These are phyloP conservation scores for Phytopythium sindhum DNA, from an alignment of 352 stramenopile genomes.

Conservation along the genomic window DNA sequence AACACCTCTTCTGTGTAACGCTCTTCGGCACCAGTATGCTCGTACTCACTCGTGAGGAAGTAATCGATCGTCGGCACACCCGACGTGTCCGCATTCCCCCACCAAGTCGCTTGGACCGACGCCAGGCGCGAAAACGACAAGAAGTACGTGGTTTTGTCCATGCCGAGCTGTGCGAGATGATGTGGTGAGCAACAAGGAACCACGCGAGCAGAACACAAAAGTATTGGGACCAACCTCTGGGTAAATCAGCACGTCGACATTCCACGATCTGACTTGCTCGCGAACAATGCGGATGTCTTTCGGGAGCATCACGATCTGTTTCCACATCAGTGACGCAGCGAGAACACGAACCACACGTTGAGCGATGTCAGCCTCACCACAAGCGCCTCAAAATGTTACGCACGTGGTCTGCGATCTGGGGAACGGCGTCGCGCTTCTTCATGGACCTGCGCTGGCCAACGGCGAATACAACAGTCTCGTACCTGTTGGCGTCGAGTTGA, in stretches of 20 bases:
- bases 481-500: conserved; percentile 50
- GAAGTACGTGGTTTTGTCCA: conserved; percentile 80
- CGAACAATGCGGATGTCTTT: conserved; percentile 39
- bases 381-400: neutral
- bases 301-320: conserved; percentile 51
- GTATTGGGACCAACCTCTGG: conserved; percentile 56
- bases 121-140: conserved; percentile 63
- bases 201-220: neutral
- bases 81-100: conserved; percentile 69
- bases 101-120: conserved; percentile 69
- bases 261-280: conserved; percentile 42
- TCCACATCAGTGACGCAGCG: neutral
- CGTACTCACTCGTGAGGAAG: conserved; percentile 62
- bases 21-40: conserved; percentile 34
- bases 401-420: conserved; percentile 53
- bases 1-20: conserved; percentile 67
- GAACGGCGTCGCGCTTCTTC: conserved; percentile 35
- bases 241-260: conserved; percentile 69
- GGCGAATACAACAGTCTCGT: conserved; percentile 67
- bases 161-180: conserved; percentile 41
- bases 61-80: conserved; percentile 69
- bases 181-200: neutral
- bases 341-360: neutral
- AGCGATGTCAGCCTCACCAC: neutral
- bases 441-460: conserved; percentile 59